Conservation (phyloP, 163 green algal genomes). For the Prototheca stagnorum region DNA sequence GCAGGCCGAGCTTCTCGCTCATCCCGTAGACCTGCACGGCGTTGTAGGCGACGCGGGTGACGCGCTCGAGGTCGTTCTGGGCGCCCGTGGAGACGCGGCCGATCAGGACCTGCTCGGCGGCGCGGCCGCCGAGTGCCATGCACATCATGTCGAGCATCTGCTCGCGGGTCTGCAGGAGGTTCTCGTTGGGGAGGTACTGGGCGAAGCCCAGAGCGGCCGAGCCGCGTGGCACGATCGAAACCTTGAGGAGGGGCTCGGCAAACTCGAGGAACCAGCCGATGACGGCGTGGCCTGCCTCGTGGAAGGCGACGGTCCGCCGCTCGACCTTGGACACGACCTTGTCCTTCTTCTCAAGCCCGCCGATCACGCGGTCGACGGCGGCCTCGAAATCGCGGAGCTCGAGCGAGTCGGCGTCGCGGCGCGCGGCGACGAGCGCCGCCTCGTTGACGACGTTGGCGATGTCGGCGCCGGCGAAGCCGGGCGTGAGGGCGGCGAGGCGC, state of each 20-base stretch:
- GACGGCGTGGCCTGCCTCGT: slow-evolving; percentile 94
- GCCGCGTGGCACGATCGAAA: slow-evolving; percentile 93
- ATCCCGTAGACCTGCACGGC: slow-evolving; percentile 87
- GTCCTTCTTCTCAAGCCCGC: slow-evolving; percentile 96
- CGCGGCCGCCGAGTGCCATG: slow-evolving; percentile 87
- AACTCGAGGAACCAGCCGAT: slow-evolving; percentile 95
- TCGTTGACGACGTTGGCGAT: slow-evolving; percentile 98
- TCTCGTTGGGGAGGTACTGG: slow-evolving; percentile 98
- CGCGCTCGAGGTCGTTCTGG: slow-evolving; percentile 96
- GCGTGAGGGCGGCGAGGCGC: slow-evolving; percentile 79
- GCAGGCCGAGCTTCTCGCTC: slow-evolving; percentile 56
- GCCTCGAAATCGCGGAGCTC: slow-evolving; percentile 65
- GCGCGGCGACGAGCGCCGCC: slow-evolving; percentile 83
- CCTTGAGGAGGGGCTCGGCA: slow-evolving; percentile 97
- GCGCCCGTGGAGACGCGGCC: slow-evolving; percentile 92
- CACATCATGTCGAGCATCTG: slow-evolving; percentile 93
- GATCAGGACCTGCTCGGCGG: slow-evolving; percentile 90
- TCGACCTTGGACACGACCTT: slow-evolving; percentile 81
- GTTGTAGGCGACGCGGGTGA: slow-evolving; percentile 93
- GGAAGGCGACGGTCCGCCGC: slow-evolving; percentile 86
- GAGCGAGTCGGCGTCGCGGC: slow-evolving; percentile 39
- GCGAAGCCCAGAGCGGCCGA: slow-evolving; percentile 90
- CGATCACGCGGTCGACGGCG: slow-evolving; percentile 93
- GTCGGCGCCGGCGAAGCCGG: slow-evolving; percentile 90
- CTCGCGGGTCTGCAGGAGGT: slow-evolving; percentile 87